phyloP scores from a whole-genome alignment of 495 filamentous ascomycete species.

The Penicillium malachiteum region DNA sequence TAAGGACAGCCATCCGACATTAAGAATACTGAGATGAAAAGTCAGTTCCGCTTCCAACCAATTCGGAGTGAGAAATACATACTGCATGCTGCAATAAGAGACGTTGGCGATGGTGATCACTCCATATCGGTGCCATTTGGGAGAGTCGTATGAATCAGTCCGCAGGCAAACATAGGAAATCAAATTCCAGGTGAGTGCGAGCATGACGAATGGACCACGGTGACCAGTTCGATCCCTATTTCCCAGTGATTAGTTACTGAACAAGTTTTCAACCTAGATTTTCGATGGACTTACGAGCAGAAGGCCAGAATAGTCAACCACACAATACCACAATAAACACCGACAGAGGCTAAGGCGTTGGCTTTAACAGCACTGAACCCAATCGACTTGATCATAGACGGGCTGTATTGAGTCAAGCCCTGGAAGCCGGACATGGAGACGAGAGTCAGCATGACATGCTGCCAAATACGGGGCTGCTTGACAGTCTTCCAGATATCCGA shows the following conservation, averaged over 20 bases:
- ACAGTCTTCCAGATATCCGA: constrained; percentile 43
- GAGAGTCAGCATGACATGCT: constrained; percentile 39
- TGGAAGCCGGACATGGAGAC: constrained; percentile 48
- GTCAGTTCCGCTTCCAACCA: too few species aligned
- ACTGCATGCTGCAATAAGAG: constrained; percentile 53
- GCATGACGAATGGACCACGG: constrained; percentile 41
- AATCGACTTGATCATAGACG: constrained; percentile 39
- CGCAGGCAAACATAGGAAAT: constrained; percentile 39
- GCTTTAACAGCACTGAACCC: constrained; percentile 46
- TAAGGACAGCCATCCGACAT: constrained; percentile 47
- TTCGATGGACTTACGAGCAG: constrained; percentile 24
- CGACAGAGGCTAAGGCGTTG: constrained; percentile 53
- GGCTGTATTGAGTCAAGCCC: constrained; percentile 41
- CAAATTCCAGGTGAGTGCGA: constrained; percentile 45
- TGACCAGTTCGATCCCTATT: constrained; percentile 44
- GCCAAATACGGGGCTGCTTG: constrained; percentile 40
- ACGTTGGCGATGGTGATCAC: constrained; percentile 48
- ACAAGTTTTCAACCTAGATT: neutral
- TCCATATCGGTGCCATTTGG: constrained; percentile 41
- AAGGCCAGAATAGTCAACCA: constrained; percentile 43
- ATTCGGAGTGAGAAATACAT: constrained; percentile 21
- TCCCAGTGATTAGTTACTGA: neutral
- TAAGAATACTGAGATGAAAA: constrained; percentile 34
- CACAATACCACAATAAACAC: constrained; percentile 45
- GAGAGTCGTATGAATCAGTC: constrained; percentile 17